Evolutionary conservation across 73 alveolate genomes (phyloP), one percentile per base, ranked within the genome.

Genomic region (Paramecium primaurelia): DNA sequence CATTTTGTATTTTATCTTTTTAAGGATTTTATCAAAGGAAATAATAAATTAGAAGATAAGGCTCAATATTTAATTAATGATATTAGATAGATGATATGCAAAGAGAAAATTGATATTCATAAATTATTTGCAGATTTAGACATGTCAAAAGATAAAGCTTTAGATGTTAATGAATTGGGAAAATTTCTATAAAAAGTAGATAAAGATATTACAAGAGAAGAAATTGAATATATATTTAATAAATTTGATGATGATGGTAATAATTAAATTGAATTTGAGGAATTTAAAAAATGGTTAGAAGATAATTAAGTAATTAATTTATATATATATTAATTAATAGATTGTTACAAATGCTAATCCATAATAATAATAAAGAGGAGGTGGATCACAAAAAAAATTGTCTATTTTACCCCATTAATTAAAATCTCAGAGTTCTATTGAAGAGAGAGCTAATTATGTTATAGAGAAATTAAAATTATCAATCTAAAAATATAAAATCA

Each of bases 191-290:
- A 44, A 36, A 89, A 83, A 45, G 58, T 89, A 25, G 94, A 89
- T 47, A 89, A 89, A 51, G 77, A 77, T 9, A 47, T 89, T 28
- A 83, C 86, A 42, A 89, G 94, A 89, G 86, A 77, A 6, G 94
- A 89, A 47, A 89, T 89, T 3, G 94, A 89, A 71, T 89, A 89
- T 36, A 89, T 89, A 40, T 89, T 89, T 64, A 89, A 89, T 89
- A 89, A 89, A 71, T 89, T 89, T 71, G 94, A 89, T 51, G 94
- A 89, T 49, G 94, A 89, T 89, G 88, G 88, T 32, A 83, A 89
- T 85, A 89, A 89, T 64, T 71, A 77, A 9, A 89, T 89, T 32
- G 88, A 83, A 40, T 89, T 89, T 45, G 94, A 89, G 20, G 94
- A 89, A 45, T 89, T 89, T 73, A 89, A 77, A 71, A 89, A 89